Evolutionary conservation across 768 basidiomycete species (phyloP).

Genomic region (Gautieria morchelliformis): DNA sequence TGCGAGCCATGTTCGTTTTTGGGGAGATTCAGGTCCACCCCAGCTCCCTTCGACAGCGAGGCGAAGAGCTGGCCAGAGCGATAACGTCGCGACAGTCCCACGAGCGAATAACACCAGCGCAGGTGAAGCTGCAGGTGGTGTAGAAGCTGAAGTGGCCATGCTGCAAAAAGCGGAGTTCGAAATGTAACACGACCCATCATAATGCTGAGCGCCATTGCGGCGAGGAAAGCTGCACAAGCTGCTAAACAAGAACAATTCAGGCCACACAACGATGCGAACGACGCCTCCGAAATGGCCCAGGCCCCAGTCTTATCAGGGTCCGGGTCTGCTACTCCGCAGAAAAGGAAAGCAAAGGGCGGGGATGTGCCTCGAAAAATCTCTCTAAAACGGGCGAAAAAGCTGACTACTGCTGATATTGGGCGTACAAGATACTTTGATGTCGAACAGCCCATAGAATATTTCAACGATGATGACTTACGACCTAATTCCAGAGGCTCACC

Average conservation of each 20-base stretch:
- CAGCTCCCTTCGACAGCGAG: constrained; percentile 79
- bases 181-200: background rate
- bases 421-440: background rate
- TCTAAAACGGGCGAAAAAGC: background rate
- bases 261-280: background rate
- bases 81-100: constrained; percentile 73
- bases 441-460: constrained; percentile 13
- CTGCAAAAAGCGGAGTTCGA: background rate
- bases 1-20: constrained; percentile 81
- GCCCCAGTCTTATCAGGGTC: background rate
- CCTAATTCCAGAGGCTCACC: constrained; percentile 15
- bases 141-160: constrained; percentile 4
- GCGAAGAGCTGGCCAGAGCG: constrained; percentile 77
- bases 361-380: background rate
- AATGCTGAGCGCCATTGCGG: constrained; percentile 69
- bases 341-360: background rate
- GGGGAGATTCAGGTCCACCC: constrained; percentile 66
- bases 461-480: constrained; percentile 22
- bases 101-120: constrained; percentile 71
- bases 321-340: background rate
- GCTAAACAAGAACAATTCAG: background rate
- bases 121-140: constrained; percentile 27
- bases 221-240: constrained; percentile 46
- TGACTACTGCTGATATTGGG: background rate
- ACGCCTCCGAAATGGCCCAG: background rate